phyloP scores from a whole-genome alignment of 495 filamentous ascomycete genomes.

The Patellaria atrata region DNA sequence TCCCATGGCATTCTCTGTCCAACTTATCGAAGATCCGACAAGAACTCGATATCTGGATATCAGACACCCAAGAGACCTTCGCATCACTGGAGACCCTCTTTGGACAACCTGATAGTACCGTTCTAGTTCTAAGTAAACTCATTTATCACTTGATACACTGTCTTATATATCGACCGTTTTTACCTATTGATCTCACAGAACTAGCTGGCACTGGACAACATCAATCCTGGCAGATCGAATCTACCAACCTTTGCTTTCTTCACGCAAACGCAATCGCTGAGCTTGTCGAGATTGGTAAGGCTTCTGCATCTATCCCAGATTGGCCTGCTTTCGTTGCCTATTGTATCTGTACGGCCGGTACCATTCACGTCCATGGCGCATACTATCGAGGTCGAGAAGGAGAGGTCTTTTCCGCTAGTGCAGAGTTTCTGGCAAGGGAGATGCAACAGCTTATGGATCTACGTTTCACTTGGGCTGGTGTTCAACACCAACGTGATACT shows the following conservation, averaged over 20 bases:
- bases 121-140: slow-evolving; percentile 64
- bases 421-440: slow-evolving; percentile 59
- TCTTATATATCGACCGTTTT: slow-evolving; percentile 69
- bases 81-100: slow-evolving; percentile 59
- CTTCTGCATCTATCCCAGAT: slow-evolving; percentile 49
- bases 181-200: slow-evolving; percentile 69
- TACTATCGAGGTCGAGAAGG: slow-evolving; percentile 56
- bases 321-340: slow-evolving; percentile 76
- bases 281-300: slow-evolving; percentile 59
- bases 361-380: slow-evolving; percentile 71
- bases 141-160: slow-evolving; percentile 77
- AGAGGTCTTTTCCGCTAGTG: slow-evolving; percentile 48
- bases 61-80: slow-evolving; percentile 66
- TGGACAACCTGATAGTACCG: slow-evolving; percentile 61
- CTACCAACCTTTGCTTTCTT: slow-evolving; percentile 71
- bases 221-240: slow-evolving; percentile 82
- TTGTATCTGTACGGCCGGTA: slow-evolving; percentile 68
- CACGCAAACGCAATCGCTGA: slow-evolving; percentile 80
- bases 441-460: slow-evolving; percentile 66
- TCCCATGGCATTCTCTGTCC: slow-evolving; percentile 75
- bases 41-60: slow-evolving; percentile 72
- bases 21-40: slow-evolving; percentile 75
- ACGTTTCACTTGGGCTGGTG: slow-evolving; percentile 56
- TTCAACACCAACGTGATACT: slow-evolving; percentile 65
- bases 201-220: slow-evolving; percentile 66